Evolutionary conservation across 1,284 basidiomycete genomes (phyloP).

Genomic region (Ustilago shanxiensis): DNA sequence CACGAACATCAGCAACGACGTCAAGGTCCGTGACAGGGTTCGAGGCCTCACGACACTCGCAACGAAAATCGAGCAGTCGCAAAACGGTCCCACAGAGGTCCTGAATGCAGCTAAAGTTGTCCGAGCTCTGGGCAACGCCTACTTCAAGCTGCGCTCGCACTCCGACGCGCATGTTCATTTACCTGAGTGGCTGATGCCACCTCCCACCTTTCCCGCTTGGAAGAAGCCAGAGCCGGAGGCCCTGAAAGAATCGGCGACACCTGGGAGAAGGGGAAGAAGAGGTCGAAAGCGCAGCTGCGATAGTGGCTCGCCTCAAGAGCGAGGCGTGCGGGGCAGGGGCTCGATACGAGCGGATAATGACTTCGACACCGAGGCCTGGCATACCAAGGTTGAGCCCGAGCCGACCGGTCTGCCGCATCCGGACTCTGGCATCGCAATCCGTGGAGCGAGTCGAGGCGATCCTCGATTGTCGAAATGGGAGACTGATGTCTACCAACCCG

Average conservation of each 20-base stretch:
- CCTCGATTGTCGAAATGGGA: not conserved
- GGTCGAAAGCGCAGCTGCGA: not conserved
- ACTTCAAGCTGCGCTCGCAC: not conserved
- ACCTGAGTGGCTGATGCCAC: conserved; percentile 19
- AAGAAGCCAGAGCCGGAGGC: not conserved
- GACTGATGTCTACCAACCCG: not conserved
- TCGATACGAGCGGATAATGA: not conserved
- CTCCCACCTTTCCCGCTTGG: conserved; percentile 13
- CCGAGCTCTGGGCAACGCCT: not conserved
- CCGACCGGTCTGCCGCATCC: not conserved
- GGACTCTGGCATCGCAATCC: conserved; percentile 6
- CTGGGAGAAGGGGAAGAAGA: not conserved
- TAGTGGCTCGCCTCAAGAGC: not conserved
- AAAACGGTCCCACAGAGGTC: not conserved
- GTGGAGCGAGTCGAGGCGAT: conserved; percentile 3
- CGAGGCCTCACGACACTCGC: conserved; percentile 6
- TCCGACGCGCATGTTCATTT: not conserved
- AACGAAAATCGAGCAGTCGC: not conserved
- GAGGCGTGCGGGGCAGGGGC: conserved; percentile 14
- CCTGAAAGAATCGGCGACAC: not conserved
- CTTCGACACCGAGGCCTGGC: not conserved
- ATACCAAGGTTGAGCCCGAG: not conserved
- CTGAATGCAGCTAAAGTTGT: conserved; percentile 4
- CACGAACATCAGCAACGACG: not conserved
- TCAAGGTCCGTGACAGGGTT: not conserved